phyloP scores from a whole-genome alignment of 495 filamentous ascomycete genomes.

The Aspergillus incahuasiensis region DNA sequence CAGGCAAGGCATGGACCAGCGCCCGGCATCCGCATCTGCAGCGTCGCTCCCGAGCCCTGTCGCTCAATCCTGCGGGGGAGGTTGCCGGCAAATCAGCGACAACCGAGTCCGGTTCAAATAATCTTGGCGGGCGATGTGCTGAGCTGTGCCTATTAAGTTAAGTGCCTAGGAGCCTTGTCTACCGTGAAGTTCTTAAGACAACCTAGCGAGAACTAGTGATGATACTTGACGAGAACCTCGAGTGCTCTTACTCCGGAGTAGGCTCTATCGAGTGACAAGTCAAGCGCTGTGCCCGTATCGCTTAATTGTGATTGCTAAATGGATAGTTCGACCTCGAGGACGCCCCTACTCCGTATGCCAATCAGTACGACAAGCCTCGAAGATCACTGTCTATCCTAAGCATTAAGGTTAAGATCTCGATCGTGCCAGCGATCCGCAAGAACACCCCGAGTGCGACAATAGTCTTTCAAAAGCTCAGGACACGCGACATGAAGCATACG shows the following conservation, averaged over 20 bases:
- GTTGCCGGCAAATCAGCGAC: slow-evolving; percentile 3
- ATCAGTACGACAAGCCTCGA: slow-evolving; percentile 7
- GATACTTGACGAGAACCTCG: too few relatives aligned
- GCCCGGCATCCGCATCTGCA: background rate
- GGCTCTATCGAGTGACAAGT: too few relatives aligned
- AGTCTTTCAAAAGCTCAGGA: background rate
- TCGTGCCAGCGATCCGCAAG: slow-evolving; percentile 1
- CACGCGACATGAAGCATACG: background rate
- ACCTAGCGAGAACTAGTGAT: background rate
- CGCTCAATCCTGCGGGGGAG: slow-evolving; percentile 3
- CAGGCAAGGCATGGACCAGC: background rate
- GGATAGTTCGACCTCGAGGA: too few relatives aligned
- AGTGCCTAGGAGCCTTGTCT: background rate
- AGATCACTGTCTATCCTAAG: slow-evolving; percentile 3
- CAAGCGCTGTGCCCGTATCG: too few relatives aligned
- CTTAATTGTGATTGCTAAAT: too few relatives aligned
- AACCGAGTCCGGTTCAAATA: background rate
- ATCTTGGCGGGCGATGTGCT: slow-evolving; percentile 2
- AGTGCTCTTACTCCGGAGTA: too few relatives aligned
- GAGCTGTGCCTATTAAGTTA: slow-evolving; percentile 5
- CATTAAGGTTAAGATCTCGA: slow-evolving; percentile 12
- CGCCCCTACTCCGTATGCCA: background rate
- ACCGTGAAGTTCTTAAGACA: background rate
- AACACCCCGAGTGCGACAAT: background rate
- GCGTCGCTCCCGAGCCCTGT: slow-evolving; percentile 2